Percentiles rank a stretch among this genome's conserved stretches.
Conservation (phyloP, 2,329 filamentous ascomycete genomes). For the Monosporascus ibericus region DNA sequence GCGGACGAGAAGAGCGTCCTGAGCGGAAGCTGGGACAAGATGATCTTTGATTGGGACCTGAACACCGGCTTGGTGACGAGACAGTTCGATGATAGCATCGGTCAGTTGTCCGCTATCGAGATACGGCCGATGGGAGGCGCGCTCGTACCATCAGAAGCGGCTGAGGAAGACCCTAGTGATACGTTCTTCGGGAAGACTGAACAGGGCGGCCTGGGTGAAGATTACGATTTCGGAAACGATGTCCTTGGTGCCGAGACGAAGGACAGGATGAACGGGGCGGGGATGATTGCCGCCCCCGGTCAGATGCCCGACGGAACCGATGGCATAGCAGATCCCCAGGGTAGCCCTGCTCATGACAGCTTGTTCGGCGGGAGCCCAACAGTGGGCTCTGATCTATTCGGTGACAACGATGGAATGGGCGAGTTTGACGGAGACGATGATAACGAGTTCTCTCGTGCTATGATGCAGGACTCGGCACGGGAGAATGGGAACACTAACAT, state of each 20-base stretch:
- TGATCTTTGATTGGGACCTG: slow-evolving; percentile 88
- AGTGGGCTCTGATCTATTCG: slow-evolving; percentile 74
- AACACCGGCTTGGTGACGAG: slow-evolving; percentile 75
- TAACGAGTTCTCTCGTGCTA: slow-evolving; percentile 70
- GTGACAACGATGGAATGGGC: slow-evolving; percentile 60
- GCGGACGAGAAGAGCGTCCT: slow-evolving; percentile 82
- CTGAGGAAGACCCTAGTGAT: slow-evolving; percentile 53
- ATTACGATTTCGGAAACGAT: slow-evolving; percentile 32
- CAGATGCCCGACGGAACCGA: slow-evolving; percentile 29
- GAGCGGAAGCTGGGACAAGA: slow-evolving; percentile 96
- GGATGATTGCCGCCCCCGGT: slow-evolving; percentile 25
- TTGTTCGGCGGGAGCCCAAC: slow-evolving; percentile 72
- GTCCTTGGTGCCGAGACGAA: slow-evolving; percentile 28
- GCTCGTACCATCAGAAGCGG: slow-evolving; percentile 68
- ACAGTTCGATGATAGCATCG: slow-evolving; percentile 67
- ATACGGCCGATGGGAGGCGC: slow-evolving; percentile 70
- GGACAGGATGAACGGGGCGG: slow-evolving; percentile 26
- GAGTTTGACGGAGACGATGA: slow-evolving; percentile 79
- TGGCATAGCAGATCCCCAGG: slow-evolving; percentile 51
- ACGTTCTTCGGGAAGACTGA: slow-evolving; percentile 75
- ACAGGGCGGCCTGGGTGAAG: slow-evolving; percentile 51
- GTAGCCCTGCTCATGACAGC: slow-evolving; percentile 67
- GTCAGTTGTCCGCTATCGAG: slow-evolving; percentile 86
- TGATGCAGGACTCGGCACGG: slow-evolving; percentile 43
- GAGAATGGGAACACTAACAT: slow-evolving; percentile 31